These are phyloP conservation scores for Alternaria ethzedia DNA, from an alignment of 2,329 filamentous ascomycete species.

Conservation along the genomic window DNA sequence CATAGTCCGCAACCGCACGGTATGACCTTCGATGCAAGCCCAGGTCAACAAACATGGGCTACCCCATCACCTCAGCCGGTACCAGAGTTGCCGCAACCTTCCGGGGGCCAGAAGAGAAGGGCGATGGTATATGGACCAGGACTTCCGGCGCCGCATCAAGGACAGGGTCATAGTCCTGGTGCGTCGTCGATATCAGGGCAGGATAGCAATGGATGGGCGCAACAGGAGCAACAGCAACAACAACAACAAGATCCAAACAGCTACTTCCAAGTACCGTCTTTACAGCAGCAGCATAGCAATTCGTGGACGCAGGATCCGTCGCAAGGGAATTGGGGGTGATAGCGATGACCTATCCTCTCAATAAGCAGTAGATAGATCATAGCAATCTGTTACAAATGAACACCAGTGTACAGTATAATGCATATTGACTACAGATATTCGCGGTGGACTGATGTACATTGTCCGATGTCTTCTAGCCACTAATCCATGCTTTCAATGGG, in stretches of 20 bases:
- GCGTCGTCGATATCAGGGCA: conserved; percentile 6
- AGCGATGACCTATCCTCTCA: too few species aligned
- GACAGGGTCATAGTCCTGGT: conserved; percentile 15
- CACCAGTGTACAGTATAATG: too few species aligned
- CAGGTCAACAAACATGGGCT: conserved; percentile 24
- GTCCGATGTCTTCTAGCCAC: too few species aligned
- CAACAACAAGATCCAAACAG: conserved; percentile 1
- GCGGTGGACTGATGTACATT: too few species aligned
- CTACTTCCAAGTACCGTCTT: conserved; percentile 6
- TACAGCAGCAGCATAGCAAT: conserved; percentile 8
- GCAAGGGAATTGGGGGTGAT: conserved; percentile 11
- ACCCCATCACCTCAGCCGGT: conserved; percentile 38
- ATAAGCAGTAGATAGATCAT: too few species aligned
- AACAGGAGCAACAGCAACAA: conserved; percentile 1
- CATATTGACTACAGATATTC: too few species aligned
- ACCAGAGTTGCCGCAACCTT: conserved; percentile 42
- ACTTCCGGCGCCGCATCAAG: conserved; percentile 16
- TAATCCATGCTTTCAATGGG: too few species aligned
- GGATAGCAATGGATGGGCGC: neutral
- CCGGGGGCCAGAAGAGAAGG: conserved; percentile 38
- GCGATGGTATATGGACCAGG: conserved; percentile 41
- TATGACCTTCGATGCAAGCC: conserved; percentile 21
- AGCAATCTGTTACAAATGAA: too few species aligned
- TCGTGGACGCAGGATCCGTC: conserved; percentile 1
- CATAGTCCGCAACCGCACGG: conserved; percentile 23